A percentile compares a stretch with the other conserved stretches of the same genome.
phyloP scores from a whole-genome alignment of 805 yeast species.

The Barnettozyma siamensis region DNA sequence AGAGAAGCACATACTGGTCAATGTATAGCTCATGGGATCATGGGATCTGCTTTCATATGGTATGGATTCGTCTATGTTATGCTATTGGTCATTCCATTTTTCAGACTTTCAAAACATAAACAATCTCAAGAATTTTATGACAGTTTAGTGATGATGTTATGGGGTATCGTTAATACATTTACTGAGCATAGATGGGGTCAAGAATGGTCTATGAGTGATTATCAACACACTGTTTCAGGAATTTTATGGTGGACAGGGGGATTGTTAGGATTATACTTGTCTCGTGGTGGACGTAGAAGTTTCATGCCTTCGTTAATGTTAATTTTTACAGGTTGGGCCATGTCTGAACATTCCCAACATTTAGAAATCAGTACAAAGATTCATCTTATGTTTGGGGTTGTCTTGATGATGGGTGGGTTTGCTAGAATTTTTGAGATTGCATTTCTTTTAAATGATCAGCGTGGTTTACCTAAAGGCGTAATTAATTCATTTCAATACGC shows the following conservation, averaged over 20 bases:
- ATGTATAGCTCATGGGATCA: slow-evolving; percentile 94
- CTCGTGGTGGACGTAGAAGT: slow-evolving; percentile 62
- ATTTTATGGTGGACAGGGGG: slow-evolving; percentile 97
- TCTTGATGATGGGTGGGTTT: slow-evolving; percentile 73
- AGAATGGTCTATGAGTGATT: slow-evolving; percentile 88
- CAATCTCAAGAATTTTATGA: slow-evolving; percentile 84
- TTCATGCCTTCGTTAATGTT: slow-evolving; percentile 78
- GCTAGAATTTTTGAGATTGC: slow-evolving; percentile 74
- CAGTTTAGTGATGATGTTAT: slow-evolving; percentile 67
- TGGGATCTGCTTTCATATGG: slow-evolving; percentile 83
- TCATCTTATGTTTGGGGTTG: slow-evolving; percentile 80
- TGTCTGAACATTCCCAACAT: slow-evolving; percentile 84
- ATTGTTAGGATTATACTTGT: slow-evolving; percentile 70
- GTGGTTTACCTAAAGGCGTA: slow-evolving; percentile 33
- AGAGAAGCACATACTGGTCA: slow-evolving; percentile 82
- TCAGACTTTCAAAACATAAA: slow-evolving; percentile 44
- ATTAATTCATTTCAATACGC: slow-evolving; percentile 75
- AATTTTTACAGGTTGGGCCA: slow-evolving; percentile 88
- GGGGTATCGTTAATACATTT: slow-evolving; percentile 94
- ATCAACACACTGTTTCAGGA: slow-evolving; percentile 95
- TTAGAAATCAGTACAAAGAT: slow-evolving; percentile 76
- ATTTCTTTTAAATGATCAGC: slow-evolving; percentile 62
- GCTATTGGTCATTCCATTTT: slow-evolving; percentile 71
- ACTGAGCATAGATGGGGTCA: slow-evolving; percentile 98
- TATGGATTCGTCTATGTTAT: slow-evolving; percentile 70